Percentiles rank a stretch among this genome's conserved stretches.
These are phyloP conservation scores for Anisodus acutangulus DNA, from an alignment of 257 asterid species.

Conservation along the genomic window DNA sequence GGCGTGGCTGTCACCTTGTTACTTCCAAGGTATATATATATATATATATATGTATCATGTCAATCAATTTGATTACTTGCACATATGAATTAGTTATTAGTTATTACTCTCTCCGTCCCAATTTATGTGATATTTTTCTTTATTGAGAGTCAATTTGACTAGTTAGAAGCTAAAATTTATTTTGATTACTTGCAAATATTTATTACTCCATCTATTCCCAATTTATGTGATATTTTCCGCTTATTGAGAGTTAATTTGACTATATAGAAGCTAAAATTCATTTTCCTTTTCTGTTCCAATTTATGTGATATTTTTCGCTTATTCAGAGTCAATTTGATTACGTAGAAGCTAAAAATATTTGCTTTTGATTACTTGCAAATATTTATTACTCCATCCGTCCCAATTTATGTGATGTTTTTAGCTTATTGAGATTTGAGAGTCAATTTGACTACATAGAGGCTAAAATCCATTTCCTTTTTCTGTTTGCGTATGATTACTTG, in stretches of 20 bases:
- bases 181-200: too few relatives aligned
- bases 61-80: background rate
- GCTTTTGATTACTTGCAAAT: background rate
- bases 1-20: constrained; percentile 47
- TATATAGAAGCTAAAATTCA: too few relatives aligned
- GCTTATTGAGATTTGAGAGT: background rate
- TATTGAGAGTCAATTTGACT: background rate
- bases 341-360: background rate
- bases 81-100: background rate
- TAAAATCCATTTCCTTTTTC: too few relatives aligned
- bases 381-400: background rate
- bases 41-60: background rate
- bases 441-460: too few relatives aligned
- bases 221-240: too few relatives aligned
- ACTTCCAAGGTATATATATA: constrained; percentile 65
- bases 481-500: too few relatives aligned
- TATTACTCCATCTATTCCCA: too few relatives aligned
- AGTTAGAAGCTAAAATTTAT: too few relatives aligned
- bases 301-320: too few relatives aligned
- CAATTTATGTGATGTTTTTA: background rate
- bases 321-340: too few relatives aligned
- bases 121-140: background rate
- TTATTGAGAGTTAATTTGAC: too few relatives aligned
- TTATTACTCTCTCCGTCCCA: background rate
- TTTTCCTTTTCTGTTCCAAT: too few relatives aligned